Evolutionary conservation across 306 rosid species (phyloP).

Genomic region (Cucumis hystrix): DNA sequence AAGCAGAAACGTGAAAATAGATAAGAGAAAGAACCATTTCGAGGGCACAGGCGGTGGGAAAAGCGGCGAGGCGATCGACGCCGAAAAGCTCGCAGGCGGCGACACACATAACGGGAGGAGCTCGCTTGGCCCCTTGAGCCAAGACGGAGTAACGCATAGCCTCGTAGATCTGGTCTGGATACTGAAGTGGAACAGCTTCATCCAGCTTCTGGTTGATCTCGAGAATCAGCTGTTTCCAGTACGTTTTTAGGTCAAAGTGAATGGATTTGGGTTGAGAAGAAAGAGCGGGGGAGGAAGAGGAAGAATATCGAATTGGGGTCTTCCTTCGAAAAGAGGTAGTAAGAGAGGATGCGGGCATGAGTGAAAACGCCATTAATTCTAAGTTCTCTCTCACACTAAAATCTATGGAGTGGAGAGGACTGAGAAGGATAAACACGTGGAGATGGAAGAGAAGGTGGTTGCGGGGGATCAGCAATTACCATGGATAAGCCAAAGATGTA

Average conservation of each 20-base stretch:
- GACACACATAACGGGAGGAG: slow-evolving; percentile 94
- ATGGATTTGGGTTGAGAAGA: slow-evolving; percentile 20
- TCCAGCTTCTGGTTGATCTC: slow-evolving; percentile 70
- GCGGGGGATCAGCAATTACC: no score
- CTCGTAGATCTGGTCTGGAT: slow-evolving; percentile 66
- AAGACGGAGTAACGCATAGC: slow-evolving; percentile 83
- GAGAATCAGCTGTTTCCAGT: slow-evolving; percentile 52
- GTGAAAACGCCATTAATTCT: slow-evolving; percentile 33
- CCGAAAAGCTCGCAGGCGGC: slow-evolving; percentile 85
- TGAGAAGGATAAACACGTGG: no score
- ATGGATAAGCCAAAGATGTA: no score
- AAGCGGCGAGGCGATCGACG: slow-evolving; percentile 64
- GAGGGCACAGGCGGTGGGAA: slow-evolving; percentile 92
- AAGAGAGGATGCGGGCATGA: slow-evolving; percentile 20
- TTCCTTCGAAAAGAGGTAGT: slow-evolving; percentile 20
- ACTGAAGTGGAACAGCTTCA: slow-evolving; percentile 59
- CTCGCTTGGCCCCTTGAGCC: slow-evolving; percentile 70
- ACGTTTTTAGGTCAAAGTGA: slow-evolving; percentile 65
- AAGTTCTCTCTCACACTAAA: no score
- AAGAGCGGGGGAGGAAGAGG: slow-evolving; percentile 21
- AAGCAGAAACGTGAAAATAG: neutral
- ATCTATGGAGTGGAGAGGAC: no score
- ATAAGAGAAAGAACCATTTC: slow-evolving; percentile 52
- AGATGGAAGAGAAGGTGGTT: no score
- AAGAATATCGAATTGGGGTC: slow-evolving; percentile 31